Evolutionary conservation across 192 early-diverging fungal genomes (phyloP), one percentile per base, ranked within the genome.

Genomic region (Backusella circina): DNA sequence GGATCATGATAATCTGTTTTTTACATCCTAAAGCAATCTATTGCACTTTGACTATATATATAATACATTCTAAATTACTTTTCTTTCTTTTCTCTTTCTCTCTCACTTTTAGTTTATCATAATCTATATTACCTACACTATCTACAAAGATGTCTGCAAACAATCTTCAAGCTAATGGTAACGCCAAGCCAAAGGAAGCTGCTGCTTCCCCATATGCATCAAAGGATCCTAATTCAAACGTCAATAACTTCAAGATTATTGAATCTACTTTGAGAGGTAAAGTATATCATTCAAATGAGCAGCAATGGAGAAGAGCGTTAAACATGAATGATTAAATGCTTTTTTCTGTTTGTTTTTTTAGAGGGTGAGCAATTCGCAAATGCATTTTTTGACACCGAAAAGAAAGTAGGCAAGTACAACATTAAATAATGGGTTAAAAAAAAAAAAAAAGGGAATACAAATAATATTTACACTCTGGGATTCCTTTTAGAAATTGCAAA

Each of bases 331-430:
- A 16, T 51, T 51, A 21, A 2, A 33, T 70, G 26, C 1, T 39
- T 13, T 32, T 38, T 26, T 47, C 33, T 30, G 1, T 15, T 36
- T 70, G 1, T 66, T 66, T 35, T 65, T 28, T 38, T 68, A 84
- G 96, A 99, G 91, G 98, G 98, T 36, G 98, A 99, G 85, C 98
- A 99, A 85, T 99, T 99, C 86, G 96, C 95, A 79, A 98, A 98
- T 81, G 98, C 98, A 66, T 98, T 98, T 87, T 99, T 99, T 76
- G 93, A 94, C 78, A 96, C 94, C 15, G 97, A 92, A 77, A 97
- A 95, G 89, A 99, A 99, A 88, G 92, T 99, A 74, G 67, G 67
- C 35, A 69, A 69, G 36, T 23, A 69, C 1, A 35, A 39, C 5
- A 47, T 47, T 28, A 21, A 26, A 69, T 23, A 33, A 4, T 26